Evolutionary conservation across 2,329 filamentous ascomycete species (phyloP).

Genomic region (Teratosphaeria pseudoeucalypti): DNA sequence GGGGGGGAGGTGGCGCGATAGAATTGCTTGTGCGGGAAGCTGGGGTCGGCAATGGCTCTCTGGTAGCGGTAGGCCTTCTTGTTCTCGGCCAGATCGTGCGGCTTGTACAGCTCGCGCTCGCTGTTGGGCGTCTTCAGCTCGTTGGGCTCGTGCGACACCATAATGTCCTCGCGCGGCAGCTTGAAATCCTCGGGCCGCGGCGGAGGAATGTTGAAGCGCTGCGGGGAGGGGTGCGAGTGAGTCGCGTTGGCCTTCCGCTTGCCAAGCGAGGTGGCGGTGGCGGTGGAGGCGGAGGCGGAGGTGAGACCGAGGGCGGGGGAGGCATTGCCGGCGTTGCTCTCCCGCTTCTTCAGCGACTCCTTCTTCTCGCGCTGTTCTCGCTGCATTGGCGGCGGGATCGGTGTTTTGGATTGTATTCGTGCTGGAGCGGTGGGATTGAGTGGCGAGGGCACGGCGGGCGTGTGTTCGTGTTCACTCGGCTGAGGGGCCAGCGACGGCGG

Average conservation of each 20-base stretch:
- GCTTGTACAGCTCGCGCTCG: conserved; percentile 35
- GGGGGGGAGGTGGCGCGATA: conserved; percentile 81
- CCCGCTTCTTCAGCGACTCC: conserved; percentile 42
- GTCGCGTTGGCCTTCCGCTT: conserved; percentile 29
- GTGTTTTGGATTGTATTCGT: conserved; percentile 20
- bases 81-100: conserved; percentile 49
- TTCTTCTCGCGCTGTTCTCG: conserved; percentile 44
- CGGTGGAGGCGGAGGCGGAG: too few relatives aligned
- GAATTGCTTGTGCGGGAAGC: conserved; percentile 75
- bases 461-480: conserved; percentile 35
- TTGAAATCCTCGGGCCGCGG: conserved; percentile 40
- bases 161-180: conserved; percentile 36
- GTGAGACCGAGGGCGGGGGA: conserved; percentile 27
- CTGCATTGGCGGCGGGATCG: conserved; percentile 30
- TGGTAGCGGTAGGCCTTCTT: conserved; percentile 74
- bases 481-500: background rate
- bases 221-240: conserved; percentile 33
- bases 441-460: conserved; percentile 61
- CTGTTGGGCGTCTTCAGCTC: conserved; percentile 34
- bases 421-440: conserved; percentile 46
- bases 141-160: conserved; percentile 37
- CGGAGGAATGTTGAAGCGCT: conserved; percentile 41
- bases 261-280: conserved; percentile 17
- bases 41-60: conserved; percentile 80
- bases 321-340: conserved; percentile 29